Base-by-base conservation (phyloP, 2,329 filamentous ascomycete genomes). In the Verticillium nonalfalfae region DNA sequence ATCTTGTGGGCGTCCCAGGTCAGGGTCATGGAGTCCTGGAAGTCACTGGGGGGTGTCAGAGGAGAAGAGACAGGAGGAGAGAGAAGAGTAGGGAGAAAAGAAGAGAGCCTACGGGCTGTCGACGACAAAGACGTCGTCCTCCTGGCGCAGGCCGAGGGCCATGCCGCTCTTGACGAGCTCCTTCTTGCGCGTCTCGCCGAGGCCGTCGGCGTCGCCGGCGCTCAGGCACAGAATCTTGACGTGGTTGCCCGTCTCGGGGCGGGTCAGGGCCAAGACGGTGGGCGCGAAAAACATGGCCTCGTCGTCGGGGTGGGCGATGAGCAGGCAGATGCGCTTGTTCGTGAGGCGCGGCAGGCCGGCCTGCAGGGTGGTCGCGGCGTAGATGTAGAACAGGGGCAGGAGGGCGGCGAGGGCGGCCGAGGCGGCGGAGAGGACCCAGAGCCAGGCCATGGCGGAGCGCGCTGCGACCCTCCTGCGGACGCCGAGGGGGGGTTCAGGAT, bases 221-320 rank as follows among this genome's bases (percentile, higher is more conserved):
- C 91, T 96, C 65, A 99, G 79, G 77, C 95, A 99, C 61, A 98
- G 78, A 65, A 99, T 96, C 77, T 96, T 95, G 71, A 99, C 84
- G 72, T 96, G 92, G 76, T 99, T 98, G 4, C 91, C 90, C 21
- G 89, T 81, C 62, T 88, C 85, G 4, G 92, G 91, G 14, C 85
- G 81, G 18, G 93, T 94, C 62, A 99, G 84, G n/a, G 90, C 87
- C 68, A 96, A 82, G 14, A 98, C 81, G 0, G 92, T 90, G 0
- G 95, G 95, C 65, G 93, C 87, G 77, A 99, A 99, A 82, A 99
- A 99, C 95, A 99, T 99, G 74, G 94, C 95, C 79, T 99, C 95
- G 71, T 99, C 95, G 76, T 99, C 95, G 0, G 95, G 95, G 77
- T 99, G 95, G 26, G 95, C 95, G 70, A 99, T 98, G 60, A 99